Evolutionary conservation across 768 basidiomycete genomes (phyloP).

Genomic region (Lentinula raphanica): DNA sequence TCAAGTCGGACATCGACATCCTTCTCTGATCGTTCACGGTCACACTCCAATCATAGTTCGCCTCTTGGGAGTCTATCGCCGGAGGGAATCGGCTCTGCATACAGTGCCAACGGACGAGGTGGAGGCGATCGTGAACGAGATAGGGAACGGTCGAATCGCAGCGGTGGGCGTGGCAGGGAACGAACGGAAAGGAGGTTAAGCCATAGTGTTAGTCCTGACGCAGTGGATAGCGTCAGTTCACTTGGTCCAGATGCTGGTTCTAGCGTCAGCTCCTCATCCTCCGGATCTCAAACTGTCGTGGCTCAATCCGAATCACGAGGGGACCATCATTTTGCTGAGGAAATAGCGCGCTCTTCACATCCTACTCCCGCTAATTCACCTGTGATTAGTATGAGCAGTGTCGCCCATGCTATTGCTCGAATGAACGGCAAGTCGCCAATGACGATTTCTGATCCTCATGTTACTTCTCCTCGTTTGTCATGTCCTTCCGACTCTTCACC

Average conservation of each 20-base stretch:
- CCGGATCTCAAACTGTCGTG: neutral
- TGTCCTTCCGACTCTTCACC: neutral
- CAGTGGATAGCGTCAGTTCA: conserved; percentile 21
- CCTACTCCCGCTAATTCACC: conserved; percentile 67
- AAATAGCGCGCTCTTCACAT: conserved; percentile 24
- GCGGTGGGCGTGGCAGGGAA: conserved; percentile 37
- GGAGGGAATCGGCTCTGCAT: conserved; percentile 14
- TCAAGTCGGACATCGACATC: conserved; percentile 51
- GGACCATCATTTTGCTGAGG: conserved; percentile 1
- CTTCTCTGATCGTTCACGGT: conserved; percentile 43
- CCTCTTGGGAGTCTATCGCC: conserved; percentile 25
- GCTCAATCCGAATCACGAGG: neutral
- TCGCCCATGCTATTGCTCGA: conserved; percentile 15
- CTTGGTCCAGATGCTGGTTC: conserved; percentile 17
- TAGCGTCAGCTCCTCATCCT: conserved; percentile 19
- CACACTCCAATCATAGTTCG: conserved; percentile 20
- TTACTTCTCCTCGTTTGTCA: neutral
- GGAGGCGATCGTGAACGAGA: conserved; percentile 23
- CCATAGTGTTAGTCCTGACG: conserved; percentile 33
- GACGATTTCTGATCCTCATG: conserved; percentile 1
- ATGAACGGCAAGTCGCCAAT: neutral
- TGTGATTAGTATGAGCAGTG: conserved; percentile 26
- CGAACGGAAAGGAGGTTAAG: conserved; percentile 33
- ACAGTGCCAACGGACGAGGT: conserved; percentile 18
- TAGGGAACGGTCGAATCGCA: conserved; percentile 22